Evolutionary conservation across 2,329 filamentous ascomycete genomes (phyloP).

Genomic region (Magnaporthiopsis incrustans): DNA sequence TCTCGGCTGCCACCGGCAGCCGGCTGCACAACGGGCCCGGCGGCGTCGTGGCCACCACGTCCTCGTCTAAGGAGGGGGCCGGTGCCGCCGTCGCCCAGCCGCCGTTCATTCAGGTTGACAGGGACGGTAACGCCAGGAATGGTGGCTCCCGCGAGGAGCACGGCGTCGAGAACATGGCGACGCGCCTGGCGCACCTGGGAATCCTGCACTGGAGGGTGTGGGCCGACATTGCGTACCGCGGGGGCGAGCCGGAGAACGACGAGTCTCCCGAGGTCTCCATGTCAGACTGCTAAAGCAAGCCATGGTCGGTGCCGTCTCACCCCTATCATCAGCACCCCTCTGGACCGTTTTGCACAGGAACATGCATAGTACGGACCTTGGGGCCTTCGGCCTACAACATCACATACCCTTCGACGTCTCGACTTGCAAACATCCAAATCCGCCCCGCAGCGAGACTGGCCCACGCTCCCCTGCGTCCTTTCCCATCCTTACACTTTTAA

Average conservation of each 20-base stretch:
- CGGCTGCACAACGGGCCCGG: conserved; percentile 25
- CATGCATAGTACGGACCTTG: neutral
- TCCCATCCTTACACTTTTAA: neutral
- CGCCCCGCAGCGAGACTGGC: neutral
- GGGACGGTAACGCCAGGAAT: neutral
- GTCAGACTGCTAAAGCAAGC: neutral
- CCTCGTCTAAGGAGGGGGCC: conserved; percentile 10
- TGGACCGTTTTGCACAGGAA: neutral
- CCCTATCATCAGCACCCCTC: neutral
- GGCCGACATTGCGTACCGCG: conserved; percentile 62
- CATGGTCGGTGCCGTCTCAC: neutral
- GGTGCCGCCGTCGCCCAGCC: neutral
- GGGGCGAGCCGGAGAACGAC: neutral
- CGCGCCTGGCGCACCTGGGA: conserved; percentile 72
- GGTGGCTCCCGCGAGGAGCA: conserved; percentile 43
- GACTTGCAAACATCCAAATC: neutral
- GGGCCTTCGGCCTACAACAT: neutral
- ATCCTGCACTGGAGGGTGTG: conserved; percentile 88
- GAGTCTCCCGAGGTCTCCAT: conserved; percentile 2
- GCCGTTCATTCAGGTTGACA: conserved; percentile 2
- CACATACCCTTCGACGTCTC: neutral
- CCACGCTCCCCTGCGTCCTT: neutral
- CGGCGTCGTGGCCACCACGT: conserved; percentile 25
- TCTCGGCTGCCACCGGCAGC: conserved; percentile 46
- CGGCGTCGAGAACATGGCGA: conserved; percentile 60